Percentiles rank a stretch among this genome's conserved stretches.
Evolutionary conservation across 306 rosid genomes (phyloP).

Genomic region (Vigna angularis): DNA sequence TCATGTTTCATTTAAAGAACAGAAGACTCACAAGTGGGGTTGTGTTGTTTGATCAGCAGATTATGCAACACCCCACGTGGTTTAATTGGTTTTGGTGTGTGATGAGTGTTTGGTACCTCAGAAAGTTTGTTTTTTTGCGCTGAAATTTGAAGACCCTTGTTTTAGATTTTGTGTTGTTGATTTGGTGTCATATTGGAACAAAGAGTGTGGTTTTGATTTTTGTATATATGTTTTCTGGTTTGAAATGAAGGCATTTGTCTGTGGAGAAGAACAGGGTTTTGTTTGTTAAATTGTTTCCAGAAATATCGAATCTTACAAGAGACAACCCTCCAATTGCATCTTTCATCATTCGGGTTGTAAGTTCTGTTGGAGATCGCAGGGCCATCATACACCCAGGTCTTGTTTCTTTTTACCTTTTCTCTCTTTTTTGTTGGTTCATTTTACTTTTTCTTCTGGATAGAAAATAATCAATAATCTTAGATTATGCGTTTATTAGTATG

Average conservation of each 20-base stretch:
- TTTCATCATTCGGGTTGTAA: constrained; percentile 74
- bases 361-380: constrained; percentile 84
- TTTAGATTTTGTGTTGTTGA: neutral
- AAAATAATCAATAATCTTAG: constrained; percentile 22
- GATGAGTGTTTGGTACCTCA: constrained; percentile 5
- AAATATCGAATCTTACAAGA: constrained; percentile 80
- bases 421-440: neutral
- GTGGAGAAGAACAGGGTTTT: constrained; percentile 87
- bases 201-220: constrained; percentile 13
- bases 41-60: constrained; percentile 4
- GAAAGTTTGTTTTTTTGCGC: constrained; percentile 1
- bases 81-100: neutral
- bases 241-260: constrained; percentile 84
- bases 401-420: neutral
- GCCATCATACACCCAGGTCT: constrained; percentile 86
- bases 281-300: constrained; percentile 83
- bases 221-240: neutral
- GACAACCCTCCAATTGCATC: constrained; percentile 95
- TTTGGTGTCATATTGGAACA: neutral
- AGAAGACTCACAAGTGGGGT: constrained; percentile 29
- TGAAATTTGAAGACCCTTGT: constrained; percentile 7
- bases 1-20: neutral
- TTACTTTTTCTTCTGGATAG: constrained; percentile 1
- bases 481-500: constrained; percentile 17
- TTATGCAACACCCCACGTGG: constrained; percentile 15